These are phyloP conservation scores for Colletotrichum orbiculare DNA, from an alignment of 2,329 filamentous ascomycete genomes.

Conservation along the genomic window DNA sequence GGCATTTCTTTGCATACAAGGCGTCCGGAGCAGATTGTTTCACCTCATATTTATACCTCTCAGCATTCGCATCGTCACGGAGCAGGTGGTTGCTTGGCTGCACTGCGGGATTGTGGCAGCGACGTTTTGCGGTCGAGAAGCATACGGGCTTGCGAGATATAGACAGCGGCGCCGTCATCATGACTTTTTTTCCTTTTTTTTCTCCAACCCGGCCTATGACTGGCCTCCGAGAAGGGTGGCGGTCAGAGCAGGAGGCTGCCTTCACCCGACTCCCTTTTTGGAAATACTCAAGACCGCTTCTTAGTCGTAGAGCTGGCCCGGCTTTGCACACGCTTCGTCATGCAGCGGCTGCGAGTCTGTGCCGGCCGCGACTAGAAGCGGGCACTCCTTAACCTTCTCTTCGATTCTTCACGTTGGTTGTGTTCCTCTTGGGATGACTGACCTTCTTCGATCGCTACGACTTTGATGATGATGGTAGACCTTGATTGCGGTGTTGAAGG, in stretches of 20 bases:
- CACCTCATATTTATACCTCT: conserved; percentile 34
- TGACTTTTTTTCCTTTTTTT: conserved; percentile 9
- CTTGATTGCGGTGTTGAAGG: conserved; percentile 15
- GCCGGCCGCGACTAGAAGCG: not conserved
- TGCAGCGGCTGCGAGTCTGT: not conserved
- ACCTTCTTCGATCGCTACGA: conserved; percentile 36
- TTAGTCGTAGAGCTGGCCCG: conserved; percentile 1
- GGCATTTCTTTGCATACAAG: conserved; percentile 38
- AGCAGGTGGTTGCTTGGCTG: conserved; percentile 19
- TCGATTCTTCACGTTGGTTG: conserved; percentile 28
- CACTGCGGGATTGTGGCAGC: conserved; percentile 15
- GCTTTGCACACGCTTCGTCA: conserved; percentile 4
- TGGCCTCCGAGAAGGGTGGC: not conserved
- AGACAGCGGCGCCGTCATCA: conserved; percentile 32
- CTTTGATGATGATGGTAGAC: conserved; percentile 34
- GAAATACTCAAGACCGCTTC: conserved; percentile 28
- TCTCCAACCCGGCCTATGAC: not conserved
- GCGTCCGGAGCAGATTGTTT: conserved; percentile 37
- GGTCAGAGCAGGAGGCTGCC: not conserved
- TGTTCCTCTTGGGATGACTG: conserved; percentile 31
- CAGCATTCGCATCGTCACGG: conserved; percentile 31
- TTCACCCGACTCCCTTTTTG: conserved; percentile 22
- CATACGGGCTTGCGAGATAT: conserved; percentile 33
- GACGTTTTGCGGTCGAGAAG: conserved; percentile 28
- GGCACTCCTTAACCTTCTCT: not conserved